These are phyloP conservation scores for Didymella glomerata DNA, from an alignment of 2,329 filamentous ascomycete species.

Conservation along the genomic window DNA sequence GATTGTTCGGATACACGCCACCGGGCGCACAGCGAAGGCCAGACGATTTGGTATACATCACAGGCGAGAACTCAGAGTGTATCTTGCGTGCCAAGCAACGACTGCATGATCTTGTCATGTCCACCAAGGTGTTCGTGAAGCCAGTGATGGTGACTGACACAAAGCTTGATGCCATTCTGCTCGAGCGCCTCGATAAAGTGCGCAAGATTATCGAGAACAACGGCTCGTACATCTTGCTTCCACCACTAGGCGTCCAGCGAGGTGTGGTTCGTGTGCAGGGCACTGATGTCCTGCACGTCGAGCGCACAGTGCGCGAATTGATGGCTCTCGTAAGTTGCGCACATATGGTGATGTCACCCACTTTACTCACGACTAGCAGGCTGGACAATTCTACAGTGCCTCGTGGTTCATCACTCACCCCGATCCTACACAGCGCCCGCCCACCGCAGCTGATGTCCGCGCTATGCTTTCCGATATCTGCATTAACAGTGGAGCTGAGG, in stretches of 20 bases:
- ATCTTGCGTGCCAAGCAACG: conserved; percentile 91
- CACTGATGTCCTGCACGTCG: conserved; percentile 90
- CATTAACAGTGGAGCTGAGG: conserved; percentile 92
- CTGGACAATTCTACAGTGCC: conserved; percentile 96
- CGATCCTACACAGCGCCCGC: conserved; percentile 70
- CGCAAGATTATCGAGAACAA: conserved; percentile 98
- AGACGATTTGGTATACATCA: conserved; percentile 93
- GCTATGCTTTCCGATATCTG: conserved; percentile 96
- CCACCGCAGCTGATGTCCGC: conserved; percentile 74
- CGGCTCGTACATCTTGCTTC: conserved; percentile 93
- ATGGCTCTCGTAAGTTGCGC: conserved; percentile 80
- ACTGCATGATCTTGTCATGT: conserved; percentile 82
- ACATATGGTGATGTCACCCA: not conserved
- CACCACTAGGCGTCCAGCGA: conserved; percentile 83
- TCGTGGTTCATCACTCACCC: conserved; percentile 92
- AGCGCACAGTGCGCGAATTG: conserved; percentile 92
- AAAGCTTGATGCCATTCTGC: conserved; percentile 93
- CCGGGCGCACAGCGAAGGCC: conserved; percentile 81
- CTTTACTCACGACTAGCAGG: conserved; percentile 59
- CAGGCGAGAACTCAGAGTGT: conserved; percentile 82
- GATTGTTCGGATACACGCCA: conserved; percentile 89
- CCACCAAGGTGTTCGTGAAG: conserved; percentile 81
- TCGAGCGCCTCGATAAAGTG: conserved; percentile 92
- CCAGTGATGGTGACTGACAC: conserved; percentile 87
- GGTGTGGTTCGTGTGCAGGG: conserved; percentile 90